Evolutionary conservation across 2,329 filamentous ascomycete genomes (phyloP).

Genomic region (Metarhizium brunneum): DNA sequence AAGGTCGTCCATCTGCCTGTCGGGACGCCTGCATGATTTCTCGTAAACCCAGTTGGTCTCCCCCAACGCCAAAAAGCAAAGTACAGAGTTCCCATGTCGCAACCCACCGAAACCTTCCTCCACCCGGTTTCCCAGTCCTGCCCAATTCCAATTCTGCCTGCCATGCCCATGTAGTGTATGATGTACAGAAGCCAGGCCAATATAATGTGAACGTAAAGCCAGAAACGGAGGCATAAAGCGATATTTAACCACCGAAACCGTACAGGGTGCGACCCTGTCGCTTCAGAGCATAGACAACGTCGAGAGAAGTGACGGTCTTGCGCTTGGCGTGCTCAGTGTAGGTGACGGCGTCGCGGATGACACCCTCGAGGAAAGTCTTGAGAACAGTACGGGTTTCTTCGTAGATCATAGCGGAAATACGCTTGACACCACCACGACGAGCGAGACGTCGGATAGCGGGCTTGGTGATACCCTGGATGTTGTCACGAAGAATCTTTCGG

Average conservation of each 20-base stretch:
- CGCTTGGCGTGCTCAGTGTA: slow-evolving; percentile 76
- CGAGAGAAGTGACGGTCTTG: slow-evolving; percentile 66
- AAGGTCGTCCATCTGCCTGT: slow-evolving; percentile 20
- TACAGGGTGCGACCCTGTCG: slow-evolving; percentile 69
- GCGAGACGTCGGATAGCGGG: slow-evolving; percentile 96
- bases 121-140: neutral
- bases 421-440: slow-evolving; percentile 99
- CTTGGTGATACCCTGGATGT: slow-evolving; percentile 99
- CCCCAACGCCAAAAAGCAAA: slow-evolving; percentile 5
- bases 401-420: slow-evolving; percentile 94
- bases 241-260: slow-evolving; percentile 75
- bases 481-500: slow-evolving; percentile 98
- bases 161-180: neutral
- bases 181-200: slow-evolving; percentile 4
- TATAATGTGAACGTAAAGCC: neutral
- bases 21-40: slow-evolving; percentile 19
- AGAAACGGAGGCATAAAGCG: neutral
- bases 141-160: neutral
- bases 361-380: slow-evolving; percentile 69
- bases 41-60: slow-evolving; percentile 4
- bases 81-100: slow-evolving; percentile 17
- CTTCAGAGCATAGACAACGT: slow-evolving; percentile 61
- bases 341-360: slow-evolving; percentile 69
- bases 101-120: slow-evolving; percentile 12
- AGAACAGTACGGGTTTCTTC: slow-evolving; percentile 70